These are phyloP conservation scores for Trichothecium roseum DNA, from an alignment of 2,329 filamentous ascomycete genomes.

Conservation along the genomic window DNA sequence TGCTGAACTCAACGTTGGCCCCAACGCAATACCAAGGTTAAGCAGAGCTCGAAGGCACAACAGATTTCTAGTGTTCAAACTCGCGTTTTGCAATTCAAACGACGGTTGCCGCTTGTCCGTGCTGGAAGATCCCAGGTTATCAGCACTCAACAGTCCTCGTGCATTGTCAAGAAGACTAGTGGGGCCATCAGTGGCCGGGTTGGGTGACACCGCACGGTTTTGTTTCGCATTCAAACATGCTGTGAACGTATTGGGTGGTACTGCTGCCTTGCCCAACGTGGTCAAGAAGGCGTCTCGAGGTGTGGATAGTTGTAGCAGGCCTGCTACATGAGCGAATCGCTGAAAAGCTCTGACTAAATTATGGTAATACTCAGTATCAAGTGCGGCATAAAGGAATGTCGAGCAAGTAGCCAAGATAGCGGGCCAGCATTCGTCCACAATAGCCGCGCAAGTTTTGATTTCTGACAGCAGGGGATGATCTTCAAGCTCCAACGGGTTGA, in stretches of 20 bases:
- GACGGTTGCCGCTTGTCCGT: conserved; percentile 41
- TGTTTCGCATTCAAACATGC: conserved; percentile 44
- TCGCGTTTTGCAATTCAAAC: conserved; percentile 38
- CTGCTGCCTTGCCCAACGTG: conserved; percentile 83
- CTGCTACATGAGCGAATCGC: conserved; percentile 89
- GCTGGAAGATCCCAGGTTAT: conserved; percentile 36
- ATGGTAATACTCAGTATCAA: conserved; percentile 93
- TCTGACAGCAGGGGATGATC: conserved; percentile 62
- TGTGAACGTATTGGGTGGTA: conserved; percentile 68
- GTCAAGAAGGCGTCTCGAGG: conserved; percentile 92
- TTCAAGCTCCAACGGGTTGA: conserved; percentile 72
- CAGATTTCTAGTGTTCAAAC: conserved; percentile 78
- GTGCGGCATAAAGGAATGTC: conserved; percentile 82
- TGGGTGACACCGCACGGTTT: conserved; percentile 30
- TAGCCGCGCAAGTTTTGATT: conserved; percentile 65
- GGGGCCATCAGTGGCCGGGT: conserved; percentile 34
- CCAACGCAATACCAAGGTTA: conserved; percentile 91
- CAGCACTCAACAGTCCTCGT: conserved; percentile 62
- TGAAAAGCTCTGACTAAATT: conserved; percentile 86
- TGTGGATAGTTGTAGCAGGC: conserved; percentile 71
- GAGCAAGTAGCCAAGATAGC: conserved; percentile 91
- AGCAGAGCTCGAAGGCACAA: conserved; percentile 81
- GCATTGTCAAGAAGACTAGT: conserved; percentile 60
- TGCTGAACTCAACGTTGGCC: conserved; percentile 71
- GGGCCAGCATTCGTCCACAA: conserved; percentile 92